Evolutionary conservation across 2,329 filamentous ascomycete species (phyloP).

Genomic region (Teratosphaeriaceae sp.): DNA sequence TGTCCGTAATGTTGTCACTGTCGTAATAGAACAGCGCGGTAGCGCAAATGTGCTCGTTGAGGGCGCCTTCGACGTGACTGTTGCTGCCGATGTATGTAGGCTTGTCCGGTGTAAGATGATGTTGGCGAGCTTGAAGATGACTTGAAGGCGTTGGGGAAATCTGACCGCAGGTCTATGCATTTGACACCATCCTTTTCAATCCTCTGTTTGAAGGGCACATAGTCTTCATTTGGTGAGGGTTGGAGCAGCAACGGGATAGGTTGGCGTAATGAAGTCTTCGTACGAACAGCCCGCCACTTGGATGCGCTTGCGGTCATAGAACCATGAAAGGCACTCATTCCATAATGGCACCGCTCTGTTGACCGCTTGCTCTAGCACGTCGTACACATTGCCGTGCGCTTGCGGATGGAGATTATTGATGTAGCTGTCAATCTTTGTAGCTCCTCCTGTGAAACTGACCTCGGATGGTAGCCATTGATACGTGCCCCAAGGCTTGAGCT

Average conservation of each 20-base stretch:
- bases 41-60: conserved; percentile 59
- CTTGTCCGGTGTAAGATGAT: conserved; percentile 54
- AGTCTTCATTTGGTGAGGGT: background rate
- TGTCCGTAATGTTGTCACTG: conserved; percentile 52
- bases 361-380: conserved; percentile 20
- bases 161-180: conserved; percentile 15
- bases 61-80: conserved; percentile 46
- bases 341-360: conserved; percentile 22
- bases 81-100: conserved; percentile 47
- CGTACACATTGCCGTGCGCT: conserved; percentile 17
- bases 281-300: background rate
- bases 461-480: conserved; percentile 28
- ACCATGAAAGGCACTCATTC: conserved; percentile 13
- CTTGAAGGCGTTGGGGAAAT: conserved; percentile 46
- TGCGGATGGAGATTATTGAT: conserved; percentile 27
- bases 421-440: conserved; percentile 21
- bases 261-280: conserved; percentile 5
- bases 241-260: background rate
- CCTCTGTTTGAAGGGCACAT: conserved; percentile 1
- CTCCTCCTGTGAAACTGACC: conserved; percentile 13
- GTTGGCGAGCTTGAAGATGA: conserved; percentile 57
- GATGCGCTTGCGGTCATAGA: background rate
- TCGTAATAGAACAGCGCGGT: conserved; percentile 59
- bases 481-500: conserved; percentile 2
- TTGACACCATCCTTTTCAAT: background rate